These are phyloP conservation scores for Hanseniaspora osmophila DNA, from an alignment of 805 yeast species.

Conservation along the genomic window DNA sequence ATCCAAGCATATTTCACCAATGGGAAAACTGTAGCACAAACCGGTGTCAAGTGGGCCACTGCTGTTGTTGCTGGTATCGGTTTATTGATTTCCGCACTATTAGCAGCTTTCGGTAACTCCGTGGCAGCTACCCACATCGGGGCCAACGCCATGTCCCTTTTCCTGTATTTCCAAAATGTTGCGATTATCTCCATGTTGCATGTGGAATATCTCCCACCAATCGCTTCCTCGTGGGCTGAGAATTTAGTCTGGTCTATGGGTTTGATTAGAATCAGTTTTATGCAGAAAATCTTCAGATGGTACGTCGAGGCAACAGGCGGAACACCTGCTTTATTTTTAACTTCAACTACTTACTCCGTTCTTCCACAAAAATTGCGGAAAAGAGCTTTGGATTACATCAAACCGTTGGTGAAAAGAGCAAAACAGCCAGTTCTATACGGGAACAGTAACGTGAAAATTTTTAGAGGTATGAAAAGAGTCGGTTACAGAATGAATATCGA, in stretches of 20 bases:
- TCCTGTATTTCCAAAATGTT: conserved; percentile 78
- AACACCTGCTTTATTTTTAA: conserved; percentile 52
- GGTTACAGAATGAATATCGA: conserved; percentile 70
- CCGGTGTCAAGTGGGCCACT: conserved; percentile 83
- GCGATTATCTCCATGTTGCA: conserved; percentile 75
- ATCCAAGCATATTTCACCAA: conserved; percentile 62
- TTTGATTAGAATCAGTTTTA: conserved; percentile 56
- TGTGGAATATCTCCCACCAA: conserved; percentile 79
- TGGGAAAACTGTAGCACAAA: conserved; percentile 68
- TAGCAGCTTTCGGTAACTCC: conserved; percentile 75
- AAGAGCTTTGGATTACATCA: conserved; percentile 4
- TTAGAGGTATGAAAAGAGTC: conserved; percentile 77
- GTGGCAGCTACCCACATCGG: conserved; percentile 81
- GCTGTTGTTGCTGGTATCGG: conserved; percentile 85
- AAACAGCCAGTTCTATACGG: conserved; percentile 29
- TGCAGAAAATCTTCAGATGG: conserved; percentile 81
- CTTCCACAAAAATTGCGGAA: conserved; percentile 46
- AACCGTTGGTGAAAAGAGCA: conserved; percentile 24
- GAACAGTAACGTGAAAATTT: conserved; percentile 45
- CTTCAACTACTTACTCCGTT: conserved; percentile 47
- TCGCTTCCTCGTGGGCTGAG: conserved; percentile 84
- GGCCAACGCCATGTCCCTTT: conserved; percentile 72
- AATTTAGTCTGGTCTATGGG: conserved; percentile 95
- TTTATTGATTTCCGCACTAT: conserved; percentile 64
- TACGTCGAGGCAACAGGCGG: conserved; percentile 85